A percentile compares a stretch with the other conserved stretches of the same genome.
Conservation (phyloP, 2,329 filamentous ascomycete genomes). For the Cercospora sp. region DNA sequence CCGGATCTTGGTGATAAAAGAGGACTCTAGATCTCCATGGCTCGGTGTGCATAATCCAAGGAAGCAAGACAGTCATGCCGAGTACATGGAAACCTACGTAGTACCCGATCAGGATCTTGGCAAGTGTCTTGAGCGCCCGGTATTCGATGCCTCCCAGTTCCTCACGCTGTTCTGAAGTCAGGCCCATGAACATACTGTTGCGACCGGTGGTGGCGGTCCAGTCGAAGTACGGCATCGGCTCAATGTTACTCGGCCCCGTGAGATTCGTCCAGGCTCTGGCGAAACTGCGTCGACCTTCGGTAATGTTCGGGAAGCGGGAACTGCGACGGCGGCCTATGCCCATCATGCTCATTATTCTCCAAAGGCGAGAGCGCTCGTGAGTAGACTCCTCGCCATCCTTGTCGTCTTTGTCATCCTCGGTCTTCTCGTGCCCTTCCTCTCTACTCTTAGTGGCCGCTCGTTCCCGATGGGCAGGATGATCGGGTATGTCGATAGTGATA, state of each 20-base stretch:
- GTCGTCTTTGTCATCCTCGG: slow-evolving; percentile 17
- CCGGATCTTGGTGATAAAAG: slow-evolving; percentile 58
- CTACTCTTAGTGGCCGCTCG: slow-evolving; percentile 20
- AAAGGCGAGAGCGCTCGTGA: slow-evolving; percentile 6
- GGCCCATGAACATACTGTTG: slow-evolving; percentile 86
- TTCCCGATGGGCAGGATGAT: slow-evolving; percentile 42
- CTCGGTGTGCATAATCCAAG: slow-evolving; percentile 71
- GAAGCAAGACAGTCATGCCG: slow-evolving; percentile 69
- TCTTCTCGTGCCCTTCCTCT: neutral
- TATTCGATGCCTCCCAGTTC: slow-evolving; percentile 97
- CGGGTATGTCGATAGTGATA: slow-evolving; percentile 68
- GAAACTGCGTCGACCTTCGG: slow-evolving; percentile 27
- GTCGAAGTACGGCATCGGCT: slow-evolving; percentile 82
- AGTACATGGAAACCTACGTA: slow-evolving; percentile 81
- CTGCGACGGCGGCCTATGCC: slow-evolving; percentile 16
- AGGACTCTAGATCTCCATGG: slow-evolving; percentile 67
- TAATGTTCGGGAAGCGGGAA: slow-evolving; percentile 15
- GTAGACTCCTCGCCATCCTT: slow-evolving; percentile 17
- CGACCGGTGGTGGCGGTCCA: slow-evolving; percentile 90
- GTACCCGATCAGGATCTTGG: slow-evolving; percentile 73
- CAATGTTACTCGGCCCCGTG: slow-evolving; percentile 51
- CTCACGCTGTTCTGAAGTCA: slow-evolving; percentile 88
- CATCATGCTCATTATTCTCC: slow-evolving; percentile 2
- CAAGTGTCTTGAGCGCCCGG: slow-evolving; percentile 81
- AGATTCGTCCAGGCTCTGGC: slow-evolving; percentile 61